Evolutionary conservation across 2,329 filamentous ascomycete species (phyloP).

Genomic region (Aureobasidium sp.): DNA sequence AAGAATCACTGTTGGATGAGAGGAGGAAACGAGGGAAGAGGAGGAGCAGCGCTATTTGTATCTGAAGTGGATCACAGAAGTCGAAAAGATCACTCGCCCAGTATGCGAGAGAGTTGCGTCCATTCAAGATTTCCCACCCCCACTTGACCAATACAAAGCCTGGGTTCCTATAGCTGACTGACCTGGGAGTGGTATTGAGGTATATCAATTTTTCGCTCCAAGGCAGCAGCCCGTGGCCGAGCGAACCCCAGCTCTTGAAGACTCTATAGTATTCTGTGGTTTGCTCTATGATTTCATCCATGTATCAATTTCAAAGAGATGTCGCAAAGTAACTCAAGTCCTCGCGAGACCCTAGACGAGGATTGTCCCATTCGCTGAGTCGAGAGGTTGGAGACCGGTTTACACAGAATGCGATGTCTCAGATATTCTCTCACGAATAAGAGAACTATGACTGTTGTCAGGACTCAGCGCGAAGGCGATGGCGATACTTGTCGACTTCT

Average conservation of each 20-base stretch:
- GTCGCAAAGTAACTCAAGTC: neutral
- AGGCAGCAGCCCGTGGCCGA: neutral
- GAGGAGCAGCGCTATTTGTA: neutral
- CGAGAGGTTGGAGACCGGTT: neutral
- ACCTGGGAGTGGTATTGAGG: neutral
- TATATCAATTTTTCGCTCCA: neutral
- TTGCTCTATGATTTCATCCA: neutral
- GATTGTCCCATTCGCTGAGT: neutral
- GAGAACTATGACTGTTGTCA: neutral
- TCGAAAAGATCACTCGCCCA: neutral
- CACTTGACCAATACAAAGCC: neutral
- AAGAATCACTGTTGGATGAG: neutral
- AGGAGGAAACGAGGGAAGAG: neutral
- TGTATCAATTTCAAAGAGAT: neutral
- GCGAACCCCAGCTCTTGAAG: neutral
- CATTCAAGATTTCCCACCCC: neutral
- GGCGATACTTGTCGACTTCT: neutral
- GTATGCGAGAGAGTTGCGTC: neutral
- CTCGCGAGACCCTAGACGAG: neutral
- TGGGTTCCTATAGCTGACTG: neutral
- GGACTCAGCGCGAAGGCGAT: neutral
- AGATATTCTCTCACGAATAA: neutral
- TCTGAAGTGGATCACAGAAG: neutral
- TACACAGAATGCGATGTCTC: neutral
- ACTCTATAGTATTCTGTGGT: neutral